These are phyloP conservation scores for Imleria badia DNA, from an alignment of 768 basidiomycete genomes.

Conservation along the genomic window DNA sequence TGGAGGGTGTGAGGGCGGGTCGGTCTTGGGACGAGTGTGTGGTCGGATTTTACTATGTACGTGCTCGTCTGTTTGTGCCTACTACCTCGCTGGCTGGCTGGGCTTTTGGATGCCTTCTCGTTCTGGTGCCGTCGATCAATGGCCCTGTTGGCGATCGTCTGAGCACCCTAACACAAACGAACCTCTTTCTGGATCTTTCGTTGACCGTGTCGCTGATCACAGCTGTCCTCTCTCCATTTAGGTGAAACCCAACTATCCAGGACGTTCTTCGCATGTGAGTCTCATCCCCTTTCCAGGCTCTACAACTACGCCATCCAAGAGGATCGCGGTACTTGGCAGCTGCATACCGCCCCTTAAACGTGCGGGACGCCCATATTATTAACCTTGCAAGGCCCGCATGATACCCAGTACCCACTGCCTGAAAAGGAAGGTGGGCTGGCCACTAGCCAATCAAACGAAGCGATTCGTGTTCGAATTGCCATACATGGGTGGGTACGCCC, in stretches of 20 bases:
- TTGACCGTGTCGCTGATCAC: constrained; percentile 3
- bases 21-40: constrained; percentile 68
- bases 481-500: too few relatives aligned
- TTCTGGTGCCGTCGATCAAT: not conserved
- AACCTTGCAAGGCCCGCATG: too few relatives aligned
- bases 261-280: constrained; percentile 85
- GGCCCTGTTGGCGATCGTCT: not conserved
- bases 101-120: not conserved
- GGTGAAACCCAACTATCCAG: constrained; percentile 90
- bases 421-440: too few relatives aligned
- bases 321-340: too few relatives aligned
- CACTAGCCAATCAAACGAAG: too few relatives aligned
- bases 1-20: constrained; percentile 47
- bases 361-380: too few relatives aligned
- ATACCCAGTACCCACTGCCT: too few relatives aligned
- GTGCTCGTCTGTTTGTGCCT: constrained; percentile 20
- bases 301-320: not conserved
- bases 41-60: constrained; percentile 77
- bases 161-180: not conserved
- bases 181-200: not conserved
- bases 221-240: constrained; percentile 18
- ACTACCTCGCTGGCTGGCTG: not conserved
- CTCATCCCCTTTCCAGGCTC: too few relatives aligned
- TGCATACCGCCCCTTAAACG: too few relatives aligned
- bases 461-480: too few relatives aligned